Evolutionary conservation across 768 basidiomycete species (phyloP).

Genomic region (Saitozyma sp.): DNA sequence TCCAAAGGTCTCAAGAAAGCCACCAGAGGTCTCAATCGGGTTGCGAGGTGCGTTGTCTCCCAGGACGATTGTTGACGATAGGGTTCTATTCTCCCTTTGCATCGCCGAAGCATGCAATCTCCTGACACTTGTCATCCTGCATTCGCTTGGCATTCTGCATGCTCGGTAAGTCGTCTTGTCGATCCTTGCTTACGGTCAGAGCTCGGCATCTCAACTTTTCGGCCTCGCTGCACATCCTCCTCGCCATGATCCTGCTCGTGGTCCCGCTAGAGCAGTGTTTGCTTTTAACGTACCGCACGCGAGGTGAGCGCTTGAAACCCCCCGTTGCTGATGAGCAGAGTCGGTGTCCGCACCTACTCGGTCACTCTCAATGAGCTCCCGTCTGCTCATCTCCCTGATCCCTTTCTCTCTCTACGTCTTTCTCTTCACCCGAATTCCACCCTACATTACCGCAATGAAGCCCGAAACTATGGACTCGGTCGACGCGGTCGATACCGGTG

Average conservation of each 20-base stretch:
- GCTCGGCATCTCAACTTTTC: conserved; percentile 49
- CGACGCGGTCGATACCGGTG: conserved; percentile 3
- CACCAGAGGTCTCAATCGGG: conserved; percentile 38
- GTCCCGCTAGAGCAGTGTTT: conserved; percentile 50
- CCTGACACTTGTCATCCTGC: conserved; percentile 47
- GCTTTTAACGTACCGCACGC: conserved; percentile 45
- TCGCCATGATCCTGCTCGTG: conserved; percentile 45
- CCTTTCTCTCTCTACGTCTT: conserved; percentile 50
- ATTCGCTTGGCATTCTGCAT: conserved; percentile 43
- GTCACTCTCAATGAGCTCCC: conserved; percentile 31
- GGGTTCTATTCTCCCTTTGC: conserved; percentile 44
- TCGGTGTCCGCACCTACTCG: conserved; percentile 24
- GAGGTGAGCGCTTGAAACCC: conserved; percentile 23
- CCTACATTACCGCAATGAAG: conserved; percentile 41
- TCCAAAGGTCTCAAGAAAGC: conserved; percentile 28
- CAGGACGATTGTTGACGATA: conserved; percentile 2
- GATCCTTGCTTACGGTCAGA: conserved; percentile 15
- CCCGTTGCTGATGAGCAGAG: conserved; percentile 7
- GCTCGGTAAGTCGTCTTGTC: conserved; percentile 27
- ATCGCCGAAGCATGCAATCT: conserved; percentile 46
- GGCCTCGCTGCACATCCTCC: conserved; percentile 43
- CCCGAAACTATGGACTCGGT: conserved; percentile 17
- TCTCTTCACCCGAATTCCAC: conserved; percentile 50
- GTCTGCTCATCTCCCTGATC: conserved; percentile 45
- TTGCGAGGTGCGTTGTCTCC: conserved; percentile 32